Evolutionary conservation across 1,284 basidiomycete genomes (phyloP).

Genomic region (Puccinia brachypodii): DNA sequence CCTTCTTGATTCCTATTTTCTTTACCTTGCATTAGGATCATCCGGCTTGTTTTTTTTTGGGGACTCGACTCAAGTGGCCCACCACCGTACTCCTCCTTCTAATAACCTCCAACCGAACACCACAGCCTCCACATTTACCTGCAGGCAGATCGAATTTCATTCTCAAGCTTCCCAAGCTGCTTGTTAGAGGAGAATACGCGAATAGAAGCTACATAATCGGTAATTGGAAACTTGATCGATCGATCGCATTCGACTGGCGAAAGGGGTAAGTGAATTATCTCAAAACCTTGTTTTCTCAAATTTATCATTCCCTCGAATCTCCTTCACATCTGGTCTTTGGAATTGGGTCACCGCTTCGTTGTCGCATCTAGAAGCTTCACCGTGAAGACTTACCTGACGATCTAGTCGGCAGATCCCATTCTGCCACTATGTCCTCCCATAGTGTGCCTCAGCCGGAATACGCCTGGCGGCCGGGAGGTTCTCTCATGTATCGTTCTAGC

Average conservation of each 20-base stretch:
- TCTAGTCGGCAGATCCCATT: background rate
- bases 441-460: background rate
- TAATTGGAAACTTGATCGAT: conserved; percentile 4
- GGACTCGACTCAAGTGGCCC: background rate
- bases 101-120: background rate
- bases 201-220: background rate
- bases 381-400: background rate
- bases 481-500: background rate
- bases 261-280: background rate
- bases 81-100: background rate
- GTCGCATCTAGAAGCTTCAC: background rate
- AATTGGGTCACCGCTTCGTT: background rate
- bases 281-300: background rate
- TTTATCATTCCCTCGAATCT: background rate
- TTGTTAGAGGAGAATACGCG: background rate
- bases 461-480: background rate
- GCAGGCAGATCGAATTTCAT: background rate
- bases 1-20: background rate
- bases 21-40: too few relatives aligned
- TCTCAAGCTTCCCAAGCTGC: background rate
- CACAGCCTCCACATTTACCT: background rate
- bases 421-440: too few relatives aligned
- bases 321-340: background rate
- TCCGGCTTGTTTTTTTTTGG: background rate
- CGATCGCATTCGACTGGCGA: background rate